These are phyloP conservation scores for Lipomyces sp. DNA, from an alignment of 805 yeast species.

Conservation along the genomic window DNA sequence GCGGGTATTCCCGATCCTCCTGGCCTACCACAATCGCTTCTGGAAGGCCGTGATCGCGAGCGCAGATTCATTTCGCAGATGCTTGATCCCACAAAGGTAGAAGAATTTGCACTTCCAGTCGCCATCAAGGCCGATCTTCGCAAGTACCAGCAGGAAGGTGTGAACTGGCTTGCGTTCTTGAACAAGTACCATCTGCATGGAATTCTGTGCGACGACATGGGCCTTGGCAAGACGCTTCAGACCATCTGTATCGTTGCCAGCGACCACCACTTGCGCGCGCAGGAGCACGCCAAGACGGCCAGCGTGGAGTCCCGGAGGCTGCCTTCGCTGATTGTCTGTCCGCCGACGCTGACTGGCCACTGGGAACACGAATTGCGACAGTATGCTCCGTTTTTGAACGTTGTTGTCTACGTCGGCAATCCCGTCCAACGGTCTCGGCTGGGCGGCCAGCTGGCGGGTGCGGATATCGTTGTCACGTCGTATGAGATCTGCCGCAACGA, in stretches of 20 bases:
- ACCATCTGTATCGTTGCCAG: conserved; percentile 96
- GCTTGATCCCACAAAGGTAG: conserved; percentile 93
- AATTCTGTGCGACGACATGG: conserved; percentile 98
- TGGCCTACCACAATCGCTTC: conserved; percentile 77
- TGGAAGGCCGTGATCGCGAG: conserved; percentile 88
- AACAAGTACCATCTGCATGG: conserved; percentile 96
- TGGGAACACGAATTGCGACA: conserved; percentile 95
- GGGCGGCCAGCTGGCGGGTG: conserved; percentile 49
- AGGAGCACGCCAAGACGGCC: conserved; percentile 58
- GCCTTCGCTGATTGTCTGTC: conserved; percentile 87
- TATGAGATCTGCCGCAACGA: conserved; percentile 97
- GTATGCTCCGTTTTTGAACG: conserved; percentile 82
- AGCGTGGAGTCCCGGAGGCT: conserved; percentile 66
- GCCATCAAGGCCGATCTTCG: conserved; percentile 88
- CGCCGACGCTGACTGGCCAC: conserved; percentile 97
- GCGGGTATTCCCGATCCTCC: conserved; percentile 96
- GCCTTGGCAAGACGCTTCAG: conserved; percentile 94
- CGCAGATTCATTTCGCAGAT: conserved; percentile 92
- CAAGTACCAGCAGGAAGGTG: conserved; percentile 97
- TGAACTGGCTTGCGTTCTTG: conserved; percentile 94
- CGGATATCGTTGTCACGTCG: conserved; percentile 90
- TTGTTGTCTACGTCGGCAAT: conserved; percentile 88
- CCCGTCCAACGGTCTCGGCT: conserved; percentile 66
- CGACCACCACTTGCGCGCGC: conserved; percentile 83
- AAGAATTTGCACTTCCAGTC: conserved; percentile 85